These are phyloP conservation scores for Aureobasidium sp. DNA, from an alignment of 2,329 filamentous ascomycete species.

Conservation along the genomic window DNA sequence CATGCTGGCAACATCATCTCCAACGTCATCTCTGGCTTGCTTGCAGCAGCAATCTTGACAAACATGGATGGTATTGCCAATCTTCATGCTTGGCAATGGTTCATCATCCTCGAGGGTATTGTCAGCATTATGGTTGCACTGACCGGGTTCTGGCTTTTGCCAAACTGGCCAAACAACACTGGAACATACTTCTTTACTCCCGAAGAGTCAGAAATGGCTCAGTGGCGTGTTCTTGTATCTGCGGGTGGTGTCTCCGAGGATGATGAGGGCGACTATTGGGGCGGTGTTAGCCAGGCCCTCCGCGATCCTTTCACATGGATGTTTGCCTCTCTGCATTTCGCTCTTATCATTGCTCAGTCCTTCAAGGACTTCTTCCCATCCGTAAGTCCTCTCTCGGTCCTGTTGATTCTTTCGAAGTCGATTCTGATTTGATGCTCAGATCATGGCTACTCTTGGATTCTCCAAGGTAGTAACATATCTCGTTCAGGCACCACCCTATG, in stretches of 20 bases:
- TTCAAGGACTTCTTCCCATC: neutral
- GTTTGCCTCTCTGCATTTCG: neutral
- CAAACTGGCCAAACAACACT: neutral
- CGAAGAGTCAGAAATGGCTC: neutral
- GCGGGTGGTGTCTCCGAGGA: neutral
- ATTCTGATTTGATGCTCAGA: neutral
- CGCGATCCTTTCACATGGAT: neutral
- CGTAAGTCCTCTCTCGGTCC: neutral
- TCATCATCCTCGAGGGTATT: neutral
- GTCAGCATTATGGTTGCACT: neutral
- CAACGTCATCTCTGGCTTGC: neutral
- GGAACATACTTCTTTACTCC: neutral
- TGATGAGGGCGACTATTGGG: neutral
- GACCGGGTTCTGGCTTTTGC: neutral
- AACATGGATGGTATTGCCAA: neutral
- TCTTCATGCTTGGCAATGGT: neutral
- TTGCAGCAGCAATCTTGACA: neutral
- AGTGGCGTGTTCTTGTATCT: neutral
- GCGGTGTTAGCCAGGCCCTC: neutral
- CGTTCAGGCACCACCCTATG: neutral
- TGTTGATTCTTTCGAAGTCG: neutral
- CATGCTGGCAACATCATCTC: neutral
- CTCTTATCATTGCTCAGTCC: neutral
- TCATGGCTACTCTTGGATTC: neutral
- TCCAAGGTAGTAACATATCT: neutral